Base-by-base conservation (phyloP, 78 protist species). In the Cavenderia fasciculata region DNA sequence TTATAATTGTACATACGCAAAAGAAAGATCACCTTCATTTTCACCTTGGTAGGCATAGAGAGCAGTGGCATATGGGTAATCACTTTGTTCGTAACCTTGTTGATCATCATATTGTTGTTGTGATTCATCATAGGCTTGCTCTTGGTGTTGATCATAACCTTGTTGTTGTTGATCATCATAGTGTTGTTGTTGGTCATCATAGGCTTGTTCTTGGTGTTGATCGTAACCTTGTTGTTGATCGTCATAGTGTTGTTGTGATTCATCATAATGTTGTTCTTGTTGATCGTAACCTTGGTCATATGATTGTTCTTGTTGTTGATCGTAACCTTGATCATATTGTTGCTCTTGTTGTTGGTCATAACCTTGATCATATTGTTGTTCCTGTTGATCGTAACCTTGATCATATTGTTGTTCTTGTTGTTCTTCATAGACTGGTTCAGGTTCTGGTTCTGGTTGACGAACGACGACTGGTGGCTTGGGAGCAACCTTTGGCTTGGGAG, bases 11-110 rank as follows among this genome's bases (percentile, higher is more conserved):
- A 49, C 54, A 18, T 49, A 49, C 54, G 69, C 69, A 16, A 86
- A 86, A 14, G 93, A 49, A 29, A 86, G 65, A 68, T 86, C 93
- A 44, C 93, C 93, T 25, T 66, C 93, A 34, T 86, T 86, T 44
- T 86, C 93, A 40, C 85, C 93, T 27, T 18, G 36, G 25, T 86
- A 86, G 31, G 56, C 93, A 57, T 86, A 86, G 16, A 86, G 23
- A 40, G 93, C 93, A 44, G 49, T 86, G 41, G 31, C 88, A n/a
- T n/a, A n/a, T n/a, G n/a, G n/a, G n/a, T n/a, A n/a, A n/a, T n/a
- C n/a, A n/a, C n/a, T n/a, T 63, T 49, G 59, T 49, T 23, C 18
- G 23, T 4, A 3, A 41, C 52, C 41, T 7, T n/a, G 44, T 25
- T 56, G 62, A 7, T 56, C 62, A 25, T 66, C 73, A 14, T 66